phyloP scores from a whole-genome alignment of 1,284 basidiomycete species.

The Apiotrichum veenhuisii region DNA sequence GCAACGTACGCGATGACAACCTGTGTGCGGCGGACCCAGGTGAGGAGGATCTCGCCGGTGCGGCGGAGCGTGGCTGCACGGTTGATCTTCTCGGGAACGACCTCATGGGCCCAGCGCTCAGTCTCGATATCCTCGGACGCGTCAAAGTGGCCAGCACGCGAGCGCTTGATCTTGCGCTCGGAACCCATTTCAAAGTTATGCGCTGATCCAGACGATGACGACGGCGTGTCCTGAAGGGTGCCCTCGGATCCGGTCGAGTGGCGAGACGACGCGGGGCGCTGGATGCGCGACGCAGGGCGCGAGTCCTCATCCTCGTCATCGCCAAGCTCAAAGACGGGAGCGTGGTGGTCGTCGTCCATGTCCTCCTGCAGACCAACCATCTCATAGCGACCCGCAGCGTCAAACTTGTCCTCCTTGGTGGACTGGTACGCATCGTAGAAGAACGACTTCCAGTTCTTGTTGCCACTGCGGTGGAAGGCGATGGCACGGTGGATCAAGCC shows the following conservation, averaged over 20 bases:
- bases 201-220: constrained; percentile 2
- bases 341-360: constrained; percentile 12
- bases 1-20: constrained; percentile 39
- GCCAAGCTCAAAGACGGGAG: constrained; percentile 24
- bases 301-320: constrained; percentile 26
- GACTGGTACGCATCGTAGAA: constrained; percentile 22
- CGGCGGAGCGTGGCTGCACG: constrained; percentile 1
- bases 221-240: constrained; percentile 56
- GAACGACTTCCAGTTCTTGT: constrained; percentile 29
- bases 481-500: constrained; percentile 31
- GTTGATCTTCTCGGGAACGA: not conserved
- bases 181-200: constrained; percentile 16
- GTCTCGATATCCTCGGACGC: constrained; percentile 5
- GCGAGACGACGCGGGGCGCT: constrained; percentile 8
- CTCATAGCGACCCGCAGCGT: constrained; percentile 29
- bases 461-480: constrained; percentile 21
- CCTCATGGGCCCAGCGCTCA: not conserved
- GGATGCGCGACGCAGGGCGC: constrained; percentile 4
- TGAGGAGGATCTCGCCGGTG: constrained; percentile 26
- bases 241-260: constrained; percentile 59
- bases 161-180: constrained; percentile 6
- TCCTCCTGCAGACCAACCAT: constrained; percentile 34
- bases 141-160: constrained; percentile 28
- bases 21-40: constrained; percentile 36
- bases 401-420: constrained; percentile 12